These are phyloP conservation scores for Tetradesmus obliquus DNA, from an alignment of 139 green algal species.

Conservation along the genomic window DNA sequence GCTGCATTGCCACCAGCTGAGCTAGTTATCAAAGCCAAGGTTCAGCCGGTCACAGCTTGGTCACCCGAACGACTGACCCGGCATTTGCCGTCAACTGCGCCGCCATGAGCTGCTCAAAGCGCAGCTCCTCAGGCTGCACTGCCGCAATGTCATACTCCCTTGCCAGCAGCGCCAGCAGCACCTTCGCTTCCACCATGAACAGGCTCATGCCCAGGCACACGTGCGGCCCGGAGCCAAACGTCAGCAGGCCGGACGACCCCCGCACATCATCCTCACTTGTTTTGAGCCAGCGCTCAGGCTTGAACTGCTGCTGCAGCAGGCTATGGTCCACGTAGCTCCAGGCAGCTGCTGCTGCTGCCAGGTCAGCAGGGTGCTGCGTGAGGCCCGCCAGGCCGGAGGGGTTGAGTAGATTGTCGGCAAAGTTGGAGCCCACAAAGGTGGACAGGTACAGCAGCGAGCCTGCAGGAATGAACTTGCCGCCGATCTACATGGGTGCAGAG, in stretches of 20 bases:
- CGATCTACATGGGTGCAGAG: not conserved
- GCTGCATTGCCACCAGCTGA: too few species aligned
- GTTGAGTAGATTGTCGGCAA: not conserved
- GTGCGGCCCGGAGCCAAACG: not conserved
- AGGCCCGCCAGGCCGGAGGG: not conserved
- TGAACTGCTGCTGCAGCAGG: not conserved
- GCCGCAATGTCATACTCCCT: not conserved
- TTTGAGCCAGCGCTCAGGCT: not conserved
- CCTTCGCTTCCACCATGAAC: not conserved
- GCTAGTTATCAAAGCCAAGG: not conserved
- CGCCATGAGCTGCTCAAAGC: not conserved
- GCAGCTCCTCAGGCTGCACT: not conserved
- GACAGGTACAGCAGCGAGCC: slow-evolving; percentile 8
- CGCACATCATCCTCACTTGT: not conserved
- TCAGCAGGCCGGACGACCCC: not conserved
- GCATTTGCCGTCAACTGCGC: not conserved
- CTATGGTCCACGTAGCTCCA: not conserved
- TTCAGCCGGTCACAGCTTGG: not conserved
- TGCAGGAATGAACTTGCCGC: slow-evolving; percentile 13
- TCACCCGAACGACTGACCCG: not conserved
- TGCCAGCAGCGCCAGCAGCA: not conserved
- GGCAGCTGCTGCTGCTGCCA: not conserved
- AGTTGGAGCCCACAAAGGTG: not conserved
- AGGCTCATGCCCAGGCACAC: not conserved
- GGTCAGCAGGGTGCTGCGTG: not conserved